Evolutionary conservation across 2,329 filamentous ascomycete genomes (phyloP), one percentile per base, ranked within the genome.

Genomic region (Pestalotiopsis sp.): DNA sequence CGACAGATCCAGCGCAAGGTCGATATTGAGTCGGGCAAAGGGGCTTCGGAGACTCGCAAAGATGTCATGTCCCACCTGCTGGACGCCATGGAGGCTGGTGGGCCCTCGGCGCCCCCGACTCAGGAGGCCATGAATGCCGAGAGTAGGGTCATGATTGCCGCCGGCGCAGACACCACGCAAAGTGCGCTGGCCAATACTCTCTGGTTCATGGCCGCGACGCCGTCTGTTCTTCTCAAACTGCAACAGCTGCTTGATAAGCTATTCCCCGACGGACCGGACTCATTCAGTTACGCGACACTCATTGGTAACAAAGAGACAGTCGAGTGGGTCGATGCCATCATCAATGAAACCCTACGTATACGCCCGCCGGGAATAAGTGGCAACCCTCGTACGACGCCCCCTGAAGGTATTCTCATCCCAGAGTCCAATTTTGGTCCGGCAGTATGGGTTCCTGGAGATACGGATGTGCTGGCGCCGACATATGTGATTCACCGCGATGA

Each of bases 81-180:
- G 9, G 68, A 67, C 4, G 68, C 68, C 61, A 57, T 69, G 41
- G 66, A 69, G 9, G 20, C 23, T 12, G 61, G 62, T 17, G 64
- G 61, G 6, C 52, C 65, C 56, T 60, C 60, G 31, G 68, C 60
- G 2, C 39, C 65, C 6, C 61, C 65, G 25, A 69, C 66, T 4
- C 23, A 58, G 12, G 66, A 67, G 13, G 68, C 68, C 3, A 27
- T 69, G 12, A n/a, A 45, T 23, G 36, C 36, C 38, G 68, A 69
- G 52, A 69, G 68, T 39, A 60, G 68, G 13, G 56, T 59, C 61
- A 69, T 69, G 66, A 68, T 69, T 27, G 68, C 68, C 7, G 68
- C 68, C 1, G 68, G 65, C 5, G 66, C 68, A 20, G 68, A 69
- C 39, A 69, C 68, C 27, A 67, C 66, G 31, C 65, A 67, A 41